Evolutionary conservation across 345 rosid species (phyloP).

Genomic region (Combretum micranthum): DNA sequence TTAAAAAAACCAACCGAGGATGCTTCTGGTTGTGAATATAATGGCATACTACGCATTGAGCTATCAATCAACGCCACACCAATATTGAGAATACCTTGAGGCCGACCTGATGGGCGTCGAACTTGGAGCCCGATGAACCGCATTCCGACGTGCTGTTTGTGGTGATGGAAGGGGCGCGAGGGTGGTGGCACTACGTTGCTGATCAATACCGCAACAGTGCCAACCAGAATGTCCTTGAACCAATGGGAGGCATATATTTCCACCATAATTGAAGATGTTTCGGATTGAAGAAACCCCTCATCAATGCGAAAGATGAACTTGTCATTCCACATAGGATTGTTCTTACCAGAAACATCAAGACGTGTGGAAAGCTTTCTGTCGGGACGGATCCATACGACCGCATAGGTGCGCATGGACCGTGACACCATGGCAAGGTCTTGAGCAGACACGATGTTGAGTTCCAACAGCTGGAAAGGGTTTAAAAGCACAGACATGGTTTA

Average conservation of each 20-base stretch:
- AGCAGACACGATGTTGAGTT: conserved; percentile 72
- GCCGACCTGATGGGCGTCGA: conserved; percentile 74
- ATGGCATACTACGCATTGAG: conserved; percentile 86
- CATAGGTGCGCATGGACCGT: conserved; percentile 79
- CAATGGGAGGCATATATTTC: conserved; percentile 75
- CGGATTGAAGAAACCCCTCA: conserved; percentile 55
- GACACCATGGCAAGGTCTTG: conserved; percentile 59
- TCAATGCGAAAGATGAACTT: conserved; percentile 82
- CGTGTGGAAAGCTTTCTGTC: conserved; percentile 77
- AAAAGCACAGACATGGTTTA: conserved; percentile 24
- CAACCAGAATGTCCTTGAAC: conserved; percentile 78
- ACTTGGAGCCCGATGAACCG: conserved; percentile 77
- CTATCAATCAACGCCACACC: conserved; percentile 78
- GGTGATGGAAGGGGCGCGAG: conserved; percentile 14
- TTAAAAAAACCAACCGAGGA: conserved; percentile 77
- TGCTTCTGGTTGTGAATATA: conserved; percentile 45
- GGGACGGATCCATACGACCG: conserved; percentile 80
- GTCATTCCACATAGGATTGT: conserved; percentile 90
- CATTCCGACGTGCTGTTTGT: conserved; percentile 52
- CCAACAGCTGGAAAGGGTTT: conserved; percentile 66
- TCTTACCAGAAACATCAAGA: conserved; percentile 43
- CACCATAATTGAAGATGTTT: conserved; percentile 74
- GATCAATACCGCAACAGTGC: conserved; percentile 60
- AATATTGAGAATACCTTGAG: conserved; percentile 84
- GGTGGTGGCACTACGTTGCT: conserved; percentile 49